Conservation (phyloP, 1,284 basidiomycete species). For the Ceratobasidium sp. region DNA sequence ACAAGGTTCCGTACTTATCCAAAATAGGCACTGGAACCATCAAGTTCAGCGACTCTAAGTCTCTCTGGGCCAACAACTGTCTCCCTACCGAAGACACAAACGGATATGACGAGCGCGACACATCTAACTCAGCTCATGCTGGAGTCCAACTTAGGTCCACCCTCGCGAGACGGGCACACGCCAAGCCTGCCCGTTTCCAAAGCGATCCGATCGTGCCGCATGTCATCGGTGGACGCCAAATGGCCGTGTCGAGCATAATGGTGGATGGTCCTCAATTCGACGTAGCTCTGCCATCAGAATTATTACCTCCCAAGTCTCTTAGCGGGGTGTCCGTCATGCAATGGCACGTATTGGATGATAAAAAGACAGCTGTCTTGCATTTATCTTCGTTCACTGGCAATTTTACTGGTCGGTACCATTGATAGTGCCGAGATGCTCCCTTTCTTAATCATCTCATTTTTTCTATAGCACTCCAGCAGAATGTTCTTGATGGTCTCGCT, state of each 20-base stretch:
- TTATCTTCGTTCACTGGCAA: slow-evolving; percentile 67
- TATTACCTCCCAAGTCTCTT: slow-evolving; percentile 55
- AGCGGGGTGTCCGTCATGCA: slow-evolving; percentile 59
- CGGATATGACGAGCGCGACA: slow-evolving; percentile 51
- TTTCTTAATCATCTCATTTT: neutral
- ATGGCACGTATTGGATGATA: slow-evolving; percentile 65
- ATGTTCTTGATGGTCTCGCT: slow-evolving; percentile 62
- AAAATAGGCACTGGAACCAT: slow-evolving; percentile 59
- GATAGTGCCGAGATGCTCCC: slow-evolving; percentile 56
- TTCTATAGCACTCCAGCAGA: slow-evolving; percentile 50
- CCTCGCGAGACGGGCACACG: neutral
- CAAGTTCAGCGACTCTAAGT: slow-evolving; percentile 63
- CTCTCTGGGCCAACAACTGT: slow-evolving; percentile 66
- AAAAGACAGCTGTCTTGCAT: slow-evolving; percentile 67
- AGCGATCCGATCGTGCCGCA: slow-evolving; percentile 59
- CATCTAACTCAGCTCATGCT: slow-evolving; percentile 49
- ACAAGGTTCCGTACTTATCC: slow-evolving; percentile 67
- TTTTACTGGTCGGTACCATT: slow-evolving; percentile 43
- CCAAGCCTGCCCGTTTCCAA: slow-evolving; percentile 54
- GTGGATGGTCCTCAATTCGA: slow-evolving; percentile 62
- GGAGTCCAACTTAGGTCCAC: slow-evolving; percentile 43
- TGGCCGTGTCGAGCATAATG: slow-evolving; percentile 62
- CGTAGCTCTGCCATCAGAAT: slow-evolving; percentile 62
- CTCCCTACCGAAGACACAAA: slow-evolving; percentile 63
- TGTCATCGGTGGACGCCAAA: slow-evolving; percentile 52